Evolutionary conservation across 202 grass and related monocot species (phyloP).

Genomic region (Digitaria exilis): DNA sequence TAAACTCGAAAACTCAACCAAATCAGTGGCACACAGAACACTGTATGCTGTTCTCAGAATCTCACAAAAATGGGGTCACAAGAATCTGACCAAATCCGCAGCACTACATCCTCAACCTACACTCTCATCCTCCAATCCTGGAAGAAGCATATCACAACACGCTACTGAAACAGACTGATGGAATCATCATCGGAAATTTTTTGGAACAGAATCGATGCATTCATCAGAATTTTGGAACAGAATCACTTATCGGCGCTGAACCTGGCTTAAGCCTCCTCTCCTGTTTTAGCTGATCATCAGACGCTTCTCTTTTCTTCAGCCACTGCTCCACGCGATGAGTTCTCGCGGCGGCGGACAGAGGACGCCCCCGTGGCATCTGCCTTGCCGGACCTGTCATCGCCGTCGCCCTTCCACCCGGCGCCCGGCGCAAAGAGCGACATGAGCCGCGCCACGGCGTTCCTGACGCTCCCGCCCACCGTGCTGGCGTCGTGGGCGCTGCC

Average conservation of each 20-base stretch:
- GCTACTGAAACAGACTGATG: neutral
- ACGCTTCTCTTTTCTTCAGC: constrained; percentile 34
- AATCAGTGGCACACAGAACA: neutral
- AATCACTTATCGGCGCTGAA: neutral
- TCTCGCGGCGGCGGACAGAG: constrained; percentile 22
- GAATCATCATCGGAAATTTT: neutral
- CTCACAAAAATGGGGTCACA: neutral
- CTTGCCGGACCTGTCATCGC: constrained; percentile 25
- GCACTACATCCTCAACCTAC: constrained; percentile 9
- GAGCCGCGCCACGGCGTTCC: constrained; percentile 34
- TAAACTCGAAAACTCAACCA: neutral
- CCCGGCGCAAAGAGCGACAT: constrained; percentile 38
- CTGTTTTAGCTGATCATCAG: neutral
- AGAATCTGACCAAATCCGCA: neutral
- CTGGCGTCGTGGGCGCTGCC: constrained; percentile 29
- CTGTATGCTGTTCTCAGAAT: neutral
- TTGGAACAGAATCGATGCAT: neutral
- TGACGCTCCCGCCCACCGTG: constrained; percentile 1
- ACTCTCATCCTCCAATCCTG: neutral
- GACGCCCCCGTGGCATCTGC: neutral
- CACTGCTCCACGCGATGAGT: constrained; percentile 7
- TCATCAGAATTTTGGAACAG: neutral
- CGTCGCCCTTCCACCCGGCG: constrained; percentile 26
- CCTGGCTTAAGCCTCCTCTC: neutral
- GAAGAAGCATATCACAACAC: neutral